Percentiles rank a stretch among this genome's conserved stretches.
Evolutionary conservation across 495 filamentous ascomycete genomes (phyloP).

Genomic region (Halenospora varia): DNA sequence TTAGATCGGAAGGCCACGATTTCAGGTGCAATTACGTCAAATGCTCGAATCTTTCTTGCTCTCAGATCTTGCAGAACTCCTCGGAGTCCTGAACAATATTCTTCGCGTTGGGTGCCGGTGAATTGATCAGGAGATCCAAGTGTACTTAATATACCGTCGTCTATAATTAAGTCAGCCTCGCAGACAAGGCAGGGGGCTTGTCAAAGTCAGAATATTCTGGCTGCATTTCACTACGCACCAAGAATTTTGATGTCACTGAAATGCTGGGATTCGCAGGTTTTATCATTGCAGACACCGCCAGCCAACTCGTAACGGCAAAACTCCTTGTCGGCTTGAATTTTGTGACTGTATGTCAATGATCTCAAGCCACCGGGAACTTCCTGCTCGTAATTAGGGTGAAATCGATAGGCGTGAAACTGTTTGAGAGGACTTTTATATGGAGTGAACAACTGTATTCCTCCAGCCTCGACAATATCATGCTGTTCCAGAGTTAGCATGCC

Average conservation of each 20-base stretch:
- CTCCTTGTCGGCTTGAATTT: conserved; percentile 67
- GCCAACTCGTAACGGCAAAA: conserved; percentile 72
- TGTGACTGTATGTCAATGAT: conserved; percentile 90
- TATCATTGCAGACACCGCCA: conserved; percentile 74
- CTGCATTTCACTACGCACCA: conserved; percentile 60
- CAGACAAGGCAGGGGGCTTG: conserved; percentile 39
- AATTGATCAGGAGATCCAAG: conserved; percentile 73
- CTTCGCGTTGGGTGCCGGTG: conserved; percentile 61
- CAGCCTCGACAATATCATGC: not conserved
- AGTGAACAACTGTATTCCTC: conserved; percentile 39
- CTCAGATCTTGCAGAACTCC: conserved; percentile 72
- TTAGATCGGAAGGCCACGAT: conserved; percentile 75
- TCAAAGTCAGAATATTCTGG: conserved; percentile 14
- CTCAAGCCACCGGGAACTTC: conserved; percentile 71
- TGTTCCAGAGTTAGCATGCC: conserved; percentile 15
- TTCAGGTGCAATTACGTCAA: conserved; percentile 71
- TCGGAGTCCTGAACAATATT: conserved; percentile 72
- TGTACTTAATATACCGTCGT: conserved; percentile 81
- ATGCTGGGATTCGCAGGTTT: conserved; percentile 70
- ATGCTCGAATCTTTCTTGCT: conserved; percentile 70
- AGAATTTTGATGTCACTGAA: conserved; percentile 68
- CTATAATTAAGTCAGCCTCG: conserved; percentile 59
- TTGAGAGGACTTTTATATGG: conserved; percentile 82
- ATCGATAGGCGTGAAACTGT: conserved; percentile 83
- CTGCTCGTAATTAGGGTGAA: conserved; percentile 69